These are phyloP conservation scores for Jimgerdemannia lactiflua DNA, from an alignment of 192 early-diverging fungal species.

Conservation along the genomic window DNA sequence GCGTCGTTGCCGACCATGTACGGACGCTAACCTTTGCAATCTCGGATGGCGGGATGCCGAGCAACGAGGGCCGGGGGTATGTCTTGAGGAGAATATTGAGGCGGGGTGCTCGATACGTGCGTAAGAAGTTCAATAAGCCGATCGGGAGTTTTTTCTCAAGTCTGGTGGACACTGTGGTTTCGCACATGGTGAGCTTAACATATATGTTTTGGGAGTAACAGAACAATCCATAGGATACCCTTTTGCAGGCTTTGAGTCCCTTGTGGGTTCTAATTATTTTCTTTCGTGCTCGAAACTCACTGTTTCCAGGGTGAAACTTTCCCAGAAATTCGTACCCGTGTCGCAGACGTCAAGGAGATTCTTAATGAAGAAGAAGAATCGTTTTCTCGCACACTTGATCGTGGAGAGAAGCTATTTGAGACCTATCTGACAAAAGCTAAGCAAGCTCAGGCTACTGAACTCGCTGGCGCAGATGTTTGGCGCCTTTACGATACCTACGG, in stretches of 20 bases:
- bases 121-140: conserved; percentile 86
- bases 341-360: conserved; percentile 89
- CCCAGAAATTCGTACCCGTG: conserved; percentile 80
- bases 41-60: conserved; percentile 93
- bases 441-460: conserved; percentile 50
- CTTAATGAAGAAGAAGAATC: conserved; percentile 94
- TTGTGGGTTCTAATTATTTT: not conserved
- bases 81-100: conserved; percentile 95
- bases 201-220: conserved; percentile 24
- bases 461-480: conserved; percentile 93
- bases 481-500: conserved; percentile 99
- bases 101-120: conserved; percentile 91
- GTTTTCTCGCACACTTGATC: conserved; percentile 96
- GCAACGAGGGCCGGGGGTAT: conserved; percentile 98
- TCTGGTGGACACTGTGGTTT: conserved; percentile 90
- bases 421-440: conserved; percentile 65
- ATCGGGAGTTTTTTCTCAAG: conserved; percentile 93
- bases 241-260: conserved; percentile 9
- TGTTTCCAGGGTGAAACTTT: conserved; percentile 63
- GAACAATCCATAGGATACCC: not conserved
- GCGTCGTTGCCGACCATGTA: conserved; percentile 97
- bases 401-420: conserved; percentile 94
- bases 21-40: conserved; percentile 97
- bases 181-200: conserved; percentile 59
- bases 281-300: conserved; percentile 27